A percentile compares a stretch with the other conserved stretches of the same genome.
phyloP scores from a whole-genome alignment of 2,329 filamentous ascomycete species.

The Parastagonospora nodorum region DNA sequence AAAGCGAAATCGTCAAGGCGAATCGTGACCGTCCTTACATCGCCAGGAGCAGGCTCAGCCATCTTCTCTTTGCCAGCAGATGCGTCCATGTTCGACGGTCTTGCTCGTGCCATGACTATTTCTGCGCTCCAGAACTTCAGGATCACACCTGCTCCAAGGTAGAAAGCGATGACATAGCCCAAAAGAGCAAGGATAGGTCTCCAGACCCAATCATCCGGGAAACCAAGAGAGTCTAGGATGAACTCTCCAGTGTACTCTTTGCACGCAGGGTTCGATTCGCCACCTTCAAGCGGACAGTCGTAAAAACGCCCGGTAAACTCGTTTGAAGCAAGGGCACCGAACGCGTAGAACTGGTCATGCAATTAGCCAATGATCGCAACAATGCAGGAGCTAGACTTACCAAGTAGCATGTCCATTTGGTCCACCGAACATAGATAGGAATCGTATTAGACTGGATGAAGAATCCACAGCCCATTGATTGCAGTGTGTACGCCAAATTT shows the following conservation, averaged over 20 bases:
- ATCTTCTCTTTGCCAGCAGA: slow-evolving; percentile 75
- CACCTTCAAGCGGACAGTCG: slow-evolving; percentile 68
- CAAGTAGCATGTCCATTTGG: slow-evolving; percentile 70
- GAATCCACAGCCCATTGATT: slow-evolving; percentile 76
- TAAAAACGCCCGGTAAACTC: slow-evolving; percentile 76
- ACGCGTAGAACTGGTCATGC: slow-evolving; percentile 64
- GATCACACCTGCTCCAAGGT: slow-evolving; percentile 63
- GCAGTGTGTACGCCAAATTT: slow-evolving; percentile 74
- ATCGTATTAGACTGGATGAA: slow-evolving; percentile 77
- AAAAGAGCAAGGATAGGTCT: slow-evolving; percentile 68
- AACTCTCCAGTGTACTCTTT: slow-evolving; percentile 71
- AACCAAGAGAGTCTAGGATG: slow-evolving; percentile 70
- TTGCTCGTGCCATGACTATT: slow-evolving; percentile 70
- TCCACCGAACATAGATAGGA: slow-evolving; percentile 77
- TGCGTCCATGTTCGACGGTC: slow-evolving; percentile 59
- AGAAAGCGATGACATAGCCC: slow-evolving; percentile 68
- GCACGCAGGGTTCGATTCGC: slow-evolving; percentile 68
- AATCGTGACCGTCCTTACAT: slow-evolving; percentile 67
- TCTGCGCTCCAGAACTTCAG: slow-evolving; percentile 69
- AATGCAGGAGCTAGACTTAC: slow-evolving; percentile 29
- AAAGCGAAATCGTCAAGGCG: slow-evolving; percentile 68
- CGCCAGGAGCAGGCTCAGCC: slow-evolving; percentile 56
- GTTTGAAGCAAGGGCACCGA: slow-evolving; percentile 72
- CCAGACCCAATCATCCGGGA: slow-evolving; percentile 70
- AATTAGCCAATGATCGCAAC: background rate